Evolutionary conservation across 257 asterid genomes (phyloP).

Genomic region (Solanum lycopersicoides): DNA sequence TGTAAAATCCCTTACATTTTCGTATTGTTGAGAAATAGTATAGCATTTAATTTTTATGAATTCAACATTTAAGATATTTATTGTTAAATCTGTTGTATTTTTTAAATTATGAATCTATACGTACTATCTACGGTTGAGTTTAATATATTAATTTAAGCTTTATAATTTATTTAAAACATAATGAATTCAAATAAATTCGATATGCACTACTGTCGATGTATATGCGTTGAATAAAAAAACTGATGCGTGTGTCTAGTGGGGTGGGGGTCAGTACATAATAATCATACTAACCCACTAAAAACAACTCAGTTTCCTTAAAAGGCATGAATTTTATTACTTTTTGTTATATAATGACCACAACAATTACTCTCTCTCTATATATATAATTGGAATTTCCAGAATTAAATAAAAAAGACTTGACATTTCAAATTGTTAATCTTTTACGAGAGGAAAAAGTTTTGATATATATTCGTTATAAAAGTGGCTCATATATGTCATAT

Average conservation of each 20-base stretch:
- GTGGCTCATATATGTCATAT: accelerated
- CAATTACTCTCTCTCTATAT: background rate
- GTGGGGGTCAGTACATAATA: background rate
- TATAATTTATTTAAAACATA: background rate
- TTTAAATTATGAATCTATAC: background rate
- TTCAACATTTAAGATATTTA: background rate
- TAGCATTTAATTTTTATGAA: background rate
- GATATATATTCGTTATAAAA: too few species aligned
- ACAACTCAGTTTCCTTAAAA: constrained; percentile 26
- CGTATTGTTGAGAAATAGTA: background rate
- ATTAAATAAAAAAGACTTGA: background rate
- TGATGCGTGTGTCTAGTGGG: background rate
- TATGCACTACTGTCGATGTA: background rate
- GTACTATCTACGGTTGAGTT: too few species aligned
- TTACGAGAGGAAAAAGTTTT: too few species aligned
- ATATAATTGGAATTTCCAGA: background rate
- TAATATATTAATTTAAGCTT: background rate
- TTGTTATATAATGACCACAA: constrained; percentile 16
- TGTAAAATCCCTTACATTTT: background rate
- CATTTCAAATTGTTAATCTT: background rate
- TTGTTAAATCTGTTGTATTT: background rate
- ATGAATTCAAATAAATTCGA: background rate
- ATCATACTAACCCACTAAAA: constrained; percentile 26
- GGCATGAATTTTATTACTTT: constrained; percentile 19
- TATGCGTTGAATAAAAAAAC: background rate